Base-by-base conservation (phyloP, 106 monocot genomes). In the Phalaenopsis aphrodite region DNA sequence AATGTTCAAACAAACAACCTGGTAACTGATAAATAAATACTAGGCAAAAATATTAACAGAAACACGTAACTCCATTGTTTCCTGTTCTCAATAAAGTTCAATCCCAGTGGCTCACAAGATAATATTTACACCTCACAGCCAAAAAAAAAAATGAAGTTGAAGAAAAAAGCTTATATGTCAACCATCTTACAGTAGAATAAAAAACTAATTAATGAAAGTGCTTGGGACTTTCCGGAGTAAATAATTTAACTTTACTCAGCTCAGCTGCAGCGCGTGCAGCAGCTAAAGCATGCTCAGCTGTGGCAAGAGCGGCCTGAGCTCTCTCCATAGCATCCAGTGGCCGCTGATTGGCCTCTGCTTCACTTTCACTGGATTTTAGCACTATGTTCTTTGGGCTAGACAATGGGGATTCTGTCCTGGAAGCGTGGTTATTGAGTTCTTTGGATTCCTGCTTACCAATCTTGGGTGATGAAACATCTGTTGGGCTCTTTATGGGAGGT, bases 291-390 rank as follows among this genome's bases (percentile, higher is more conserved):
- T 83, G 90, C 36, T 94, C 90, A 19, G 97, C 94, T 14, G 81
- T 67, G 52, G 94, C 88, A 73, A 97, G 92, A 57, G 97, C 92
- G 36, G 86, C 88, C 56, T 85, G 85, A 79, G 97, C 97, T 69
- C 82, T 94, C 82, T 94, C 92, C 76, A 94, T 69, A 75, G 78
- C 89, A 81, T 92, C 94, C 41, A 82, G 86, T 10, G 88, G 49
- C 37, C 61, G 76, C 39, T 48, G 81, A 74, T 43, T 76, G 41
- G 76, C 23, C 14, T 30, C 30, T 6, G 86, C 36, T 71, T 85
- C 75, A 24, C 30, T 77, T 19, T 21, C 82, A 79, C 47, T 80
- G 2, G 23, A 71, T 65, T 37, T 42, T 36, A 66, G 68, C 23
- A 56, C 76, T 11, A 45, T 74, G 37, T 72, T 74, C 15, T 75